Base-by-base conservation (phyloP, 495 filamentous ascomycete species). In the Cercophora newfieldiana region DNA sequence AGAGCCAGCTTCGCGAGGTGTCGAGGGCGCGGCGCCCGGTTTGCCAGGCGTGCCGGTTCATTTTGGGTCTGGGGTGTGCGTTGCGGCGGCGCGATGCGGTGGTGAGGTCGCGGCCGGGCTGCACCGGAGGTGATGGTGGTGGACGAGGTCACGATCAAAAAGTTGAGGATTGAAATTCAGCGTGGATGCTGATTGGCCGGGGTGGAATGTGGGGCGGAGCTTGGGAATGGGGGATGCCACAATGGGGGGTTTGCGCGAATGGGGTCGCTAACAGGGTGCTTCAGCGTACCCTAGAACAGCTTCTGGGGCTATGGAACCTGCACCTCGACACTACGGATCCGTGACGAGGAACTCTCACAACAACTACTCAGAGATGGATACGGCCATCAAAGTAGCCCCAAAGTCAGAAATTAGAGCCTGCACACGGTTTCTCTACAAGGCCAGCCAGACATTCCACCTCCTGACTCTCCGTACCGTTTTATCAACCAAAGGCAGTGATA, bases 161-260 rank as follows among this genome's bases (percentile, higher is more conserved):
- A 48, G 30, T 60, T 47, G 19, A 24, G 57, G 33, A 33, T 37
- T 63, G 69, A 68, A 71, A 66, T 73, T 69, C 65, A 66, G 16
- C 1, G n/a, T 0, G 28, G 29, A 4, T 4, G 61, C 4, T 70
- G 63, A 72, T 72, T 73, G 71, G 71, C 25, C 31, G 18, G n/a
- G 8, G 14, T 7, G 16, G 21, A 0, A 47, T 25, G 57, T 60
- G 57, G 57, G 33, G 16, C 24, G 48, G 21, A 19, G 22, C 7
- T 0, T 16, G 0, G 33, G n/a, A n/a, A 14, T 2, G 7, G 28
- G 44, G 16, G 16, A 60, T 48, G 57, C 57, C 22, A 37, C 67
- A 69, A 61, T 68, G 53, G 16, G 19, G 59, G 28, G 16, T 26
- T 37, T 60, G 29, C 33, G 1, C 7, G 7, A 25, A 60, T 1